Base-by-base conservation (phyloP, 345 rosid genomes). In the Erysimum cheiranthoides region DNA sequence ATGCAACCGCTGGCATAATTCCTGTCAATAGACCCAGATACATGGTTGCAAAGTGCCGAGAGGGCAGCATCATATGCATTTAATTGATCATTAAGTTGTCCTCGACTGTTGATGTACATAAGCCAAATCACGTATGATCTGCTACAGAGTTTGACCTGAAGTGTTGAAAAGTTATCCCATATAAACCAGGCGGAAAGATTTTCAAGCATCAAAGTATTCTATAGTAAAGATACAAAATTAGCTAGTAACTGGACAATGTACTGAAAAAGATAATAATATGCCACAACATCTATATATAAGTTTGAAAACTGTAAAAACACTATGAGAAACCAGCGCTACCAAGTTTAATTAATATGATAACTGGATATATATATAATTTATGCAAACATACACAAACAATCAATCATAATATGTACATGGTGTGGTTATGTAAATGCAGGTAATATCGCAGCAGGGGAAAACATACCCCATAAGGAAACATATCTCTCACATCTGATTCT, bases 61-160 rank as follows among this genome's bases (percentile, higher is more conserved):
- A 95, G 84, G 45, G 99, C 96, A 63, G 81, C 81, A 67, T 86
- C 89, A 78, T 86, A 92, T 46, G 97, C 97, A 75, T 2, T 78
- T 66, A 95, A 60, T 36, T 87, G 93, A 75, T 90, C 90, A 47
- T 79, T 77, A 73, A 95, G 87, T 62, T 82, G 85, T 49, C 67
- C 77, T 38, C 93, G 92, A 80, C 91, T 92, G 88, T 95, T 85
- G 84, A 92, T 84, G 86, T 88, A 90, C 86, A 90, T 80, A 59
- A 95, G 90, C 97, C 99, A 90, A 66, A 92, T 86, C 80, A 71
- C 91, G 60, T 95, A 95, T 10, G 96, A 95, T 75, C 82, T 66
- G 73, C 77, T 86, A 78, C 84, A 82, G 75, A 71, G 80, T 84
- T 82, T 84, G 67, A 90, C 97, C 99, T 95, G 93, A 81, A 85